Conservation (phyloP, 2,329 filamentous ascomycete species). For the Penicillium frequentans region DNA sequence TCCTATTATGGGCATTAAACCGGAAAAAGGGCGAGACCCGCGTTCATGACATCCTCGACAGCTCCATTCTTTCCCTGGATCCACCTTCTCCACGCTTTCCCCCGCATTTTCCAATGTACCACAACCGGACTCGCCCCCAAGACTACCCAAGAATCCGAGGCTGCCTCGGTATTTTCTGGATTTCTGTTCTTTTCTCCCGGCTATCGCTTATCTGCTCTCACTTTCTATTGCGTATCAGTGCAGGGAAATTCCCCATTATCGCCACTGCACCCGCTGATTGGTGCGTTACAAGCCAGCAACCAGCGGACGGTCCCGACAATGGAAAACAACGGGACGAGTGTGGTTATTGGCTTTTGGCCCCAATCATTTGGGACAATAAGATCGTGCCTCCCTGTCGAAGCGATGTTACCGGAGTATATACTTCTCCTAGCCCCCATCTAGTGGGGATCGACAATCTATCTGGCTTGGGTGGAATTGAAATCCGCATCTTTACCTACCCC, state of each 20-base stretch:
- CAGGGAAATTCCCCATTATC: neutral
- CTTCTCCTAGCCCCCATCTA: neutral
- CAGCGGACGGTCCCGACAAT: constrained; percentile 4
- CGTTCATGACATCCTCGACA: neutral
- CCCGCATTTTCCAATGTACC: constrained; percentile 21
- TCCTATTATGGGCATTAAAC: constrained; percentile 11
- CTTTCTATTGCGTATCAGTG: neutral
- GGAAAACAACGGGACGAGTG: neutral
- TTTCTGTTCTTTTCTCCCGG: constrained; percentile 12
- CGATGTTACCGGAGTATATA: neutral
- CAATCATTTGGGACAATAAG: neutral
- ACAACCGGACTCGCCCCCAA: neutral
- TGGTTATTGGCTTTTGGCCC: neutral
- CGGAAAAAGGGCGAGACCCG: constrained; percentile 7
- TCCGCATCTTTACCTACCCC: neutral
- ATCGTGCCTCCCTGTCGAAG: neutral
- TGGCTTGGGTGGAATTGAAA: constrained; percentile 1
- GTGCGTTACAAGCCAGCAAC: neutral
- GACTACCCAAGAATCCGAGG: neutral
- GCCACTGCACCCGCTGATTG: constrained; percentile 5
- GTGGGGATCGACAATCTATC: neutral
- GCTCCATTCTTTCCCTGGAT: neutral
- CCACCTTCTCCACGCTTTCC: constrained; percentile 22
- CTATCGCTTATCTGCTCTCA: constrained; percentile 8
- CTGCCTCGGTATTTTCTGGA: constrained; percentile 31